Evolutionary conservation across 2,329 filamentous ascomycete genomes (phyloP).

Genomic region (Trichoderma sp.): DNA sequence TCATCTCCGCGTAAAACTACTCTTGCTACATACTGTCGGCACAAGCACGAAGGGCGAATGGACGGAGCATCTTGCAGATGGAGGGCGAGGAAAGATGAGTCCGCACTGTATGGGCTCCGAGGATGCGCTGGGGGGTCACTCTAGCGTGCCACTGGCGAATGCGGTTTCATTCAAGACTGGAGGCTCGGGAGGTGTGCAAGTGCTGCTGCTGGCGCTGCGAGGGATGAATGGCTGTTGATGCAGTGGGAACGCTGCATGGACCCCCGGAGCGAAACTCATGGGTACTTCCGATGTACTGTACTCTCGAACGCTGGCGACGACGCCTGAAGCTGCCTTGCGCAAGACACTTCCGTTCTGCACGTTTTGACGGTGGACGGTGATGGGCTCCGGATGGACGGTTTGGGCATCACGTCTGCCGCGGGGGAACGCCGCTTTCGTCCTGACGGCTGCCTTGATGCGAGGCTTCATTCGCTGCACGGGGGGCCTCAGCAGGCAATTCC

Average conservation of each 20-base stretch:
- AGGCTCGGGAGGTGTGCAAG: too few species aligned
- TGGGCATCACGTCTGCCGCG: not conserved
- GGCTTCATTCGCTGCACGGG: too few species aligned
- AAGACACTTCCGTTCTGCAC: not conserved
- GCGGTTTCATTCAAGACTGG: too few species aligned
- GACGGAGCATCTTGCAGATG: not conserved
- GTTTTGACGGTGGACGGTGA: too few species aligned
- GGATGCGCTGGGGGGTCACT: constrained; percentile 6
- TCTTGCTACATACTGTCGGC: too few species aligned
- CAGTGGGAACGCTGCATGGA: constrained; percentile 17
- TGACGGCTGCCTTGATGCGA: too few species aligned
- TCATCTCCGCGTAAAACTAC: not conserved
- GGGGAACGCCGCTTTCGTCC: too few species aligned
- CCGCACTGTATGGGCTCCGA: constrained; percentile 22
- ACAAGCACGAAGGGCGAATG: not conserved
- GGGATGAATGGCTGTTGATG: constrained; percentile 1
- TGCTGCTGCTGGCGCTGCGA: constrained; percentile 1
- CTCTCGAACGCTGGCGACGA: constrained; percentile 4
- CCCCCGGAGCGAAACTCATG: not conserved
- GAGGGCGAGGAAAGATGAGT: not conserved
- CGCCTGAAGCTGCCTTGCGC: not conserved
- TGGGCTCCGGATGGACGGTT: not conserved
- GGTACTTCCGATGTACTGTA: constrained; percentile 11
- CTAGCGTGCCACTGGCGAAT: constrained; percentile 29
- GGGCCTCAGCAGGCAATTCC: too few species aligned